Conservation (phyloP, 1,139 yeast species). For the Kodamaea sp. region DNA sequence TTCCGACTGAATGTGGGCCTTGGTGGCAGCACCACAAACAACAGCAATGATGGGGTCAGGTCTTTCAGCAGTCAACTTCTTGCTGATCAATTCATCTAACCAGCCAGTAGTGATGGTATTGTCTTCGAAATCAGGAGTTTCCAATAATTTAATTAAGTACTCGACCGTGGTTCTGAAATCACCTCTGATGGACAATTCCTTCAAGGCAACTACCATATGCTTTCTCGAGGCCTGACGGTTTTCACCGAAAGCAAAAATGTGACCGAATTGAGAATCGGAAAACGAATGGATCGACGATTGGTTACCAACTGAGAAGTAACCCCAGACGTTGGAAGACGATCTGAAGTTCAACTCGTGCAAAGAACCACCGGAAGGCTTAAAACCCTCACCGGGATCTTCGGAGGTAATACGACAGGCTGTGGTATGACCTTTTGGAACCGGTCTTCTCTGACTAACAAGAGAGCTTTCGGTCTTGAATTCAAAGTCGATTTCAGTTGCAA, state of each 20-base stretch:
- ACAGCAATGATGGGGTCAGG: slow-evolving; percentile 92
- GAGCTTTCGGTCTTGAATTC: slow-evolving; percentile 77
- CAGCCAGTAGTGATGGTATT: slow-evolving; percentile 98
- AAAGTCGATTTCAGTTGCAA: slow-evolving; percentile 87
- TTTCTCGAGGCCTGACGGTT: slow-evolving; percentile 97
- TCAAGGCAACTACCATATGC: slow-evolving; percentile 97
- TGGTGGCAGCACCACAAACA: slow-evolving; percentile 95
- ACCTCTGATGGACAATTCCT: slow-evolving; percentile 95
- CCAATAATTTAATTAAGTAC: slow-evolving; percentile 88
- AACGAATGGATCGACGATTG: slow-evolving; percentile 97
- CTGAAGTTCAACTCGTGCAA: slow-evolving; percentile 94
- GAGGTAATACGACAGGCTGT: slow-evolving; percentile 99
- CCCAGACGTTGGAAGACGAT: slow-evolving; percentile 98
- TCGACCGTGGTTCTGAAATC: slow-evolving; percentile 98
- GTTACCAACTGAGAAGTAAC: slow-evolving; percentile 95
- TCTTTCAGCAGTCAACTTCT: slow-evolving; percentile 92
- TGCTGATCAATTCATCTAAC: slow-evolving; percentile 93
- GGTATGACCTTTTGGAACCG: slow-evolving; percentile 96
- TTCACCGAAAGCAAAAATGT: slow-evolving; percentile 97
- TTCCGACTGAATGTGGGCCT: slow-evolving; percentile 82
- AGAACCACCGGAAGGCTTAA: slow-evolving; percentile 97
- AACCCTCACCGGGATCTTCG: slow-evolving; percentile 99
- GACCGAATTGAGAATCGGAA: slow-evolving; percentile 98
- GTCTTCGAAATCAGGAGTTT: slow-evolving; percentile 94
- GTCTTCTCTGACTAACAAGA: slow-evolving; percentile 79